Base-by-base conservation (phyloP, 371 early-diverging fungal species). In the Circinella umbellata region DNA sequence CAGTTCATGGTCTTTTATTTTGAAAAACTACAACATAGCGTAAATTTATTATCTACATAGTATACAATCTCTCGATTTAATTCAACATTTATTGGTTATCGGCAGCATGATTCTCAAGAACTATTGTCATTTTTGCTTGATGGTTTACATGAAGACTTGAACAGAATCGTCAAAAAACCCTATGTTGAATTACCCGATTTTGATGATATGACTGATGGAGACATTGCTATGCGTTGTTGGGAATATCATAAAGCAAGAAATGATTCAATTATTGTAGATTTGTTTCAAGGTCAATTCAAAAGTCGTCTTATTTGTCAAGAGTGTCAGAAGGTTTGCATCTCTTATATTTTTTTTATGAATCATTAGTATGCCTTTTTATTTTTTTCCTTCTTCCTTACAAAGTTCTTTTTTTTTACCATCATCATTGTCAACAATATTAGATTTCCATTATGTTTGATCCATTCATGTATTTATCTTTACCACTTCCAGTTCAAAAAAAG, bases 251-350 rank as follows among this genome's bases (percentile, higher is more conserved):
- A 83, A 53, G 83, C 87, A 15, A 81, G 91, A 57, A 91, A 91
- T 69, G 88, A 89, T 68, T 91, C 92, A 8, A 77, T 91, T 61
- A 84, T 95, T 73, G 90, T 92, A 4, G 93, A 94, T 72, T 74
- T 92, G 11, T 95, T 96, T 72, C 94, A 94, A 73, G 95, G 93
- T 1, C 91, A 94, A 73, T 91, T 91, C 73, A 93, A 91, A 72
- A 89, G 90, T 38, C 88, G 89, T 2, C 78, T 95, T 37, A 83
- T 88, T 35, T 97, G 97, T 71, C 72, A 81, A 20, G 86, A 77
- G 14, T 94, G 94, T 67, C 61, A 74, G 9, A 86, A 90, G 76
- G 83, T 82, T 60, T n/a, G 36, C 1, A 2, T 2, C 11, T 9
- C 42, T 27, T 27, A 0, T 27, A 27, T 27, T 27, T 27, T 27